phyloP scores from a whole-genome alignment of 176 grass and related monocot species.

The Pontederia crassipes region DNA sequence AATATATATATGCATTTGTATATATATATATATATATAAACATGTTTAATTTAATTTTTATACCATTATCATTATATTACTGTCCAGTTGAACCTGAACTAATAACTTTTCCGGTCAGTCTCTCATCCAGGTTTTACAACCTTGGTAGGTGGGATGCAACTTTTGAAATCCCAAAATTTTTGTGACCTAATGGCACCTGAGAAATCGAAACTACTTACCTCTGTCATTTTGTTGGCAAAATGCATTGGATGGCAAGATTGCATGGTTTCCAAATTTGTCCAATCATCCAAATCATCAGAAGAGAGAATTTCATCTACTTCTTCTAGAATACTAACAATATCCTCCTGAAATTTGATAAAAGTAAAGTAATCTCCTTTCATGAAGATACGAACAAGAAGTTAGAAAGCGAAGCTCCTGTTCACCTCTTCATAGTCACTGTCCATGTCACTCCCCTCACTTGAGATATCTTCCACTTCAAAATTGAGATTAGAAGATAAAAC shows the following conservation, averaged over 20 bases:
- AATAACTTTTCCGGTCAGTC: too few relatives aligned
- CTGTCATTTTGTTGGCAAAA: conserved; percentile 68
- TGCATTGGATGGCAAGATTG: conserved; percentile 63
- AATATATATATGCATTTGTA: too few relatives aligned
- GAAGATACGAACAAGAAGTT: not conserved
- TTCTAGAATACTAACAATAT: conserved; percentile 38
- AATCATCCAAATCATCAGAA: conserved; percentile 35
- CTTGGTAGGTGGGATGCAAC: too few relatives aligned
- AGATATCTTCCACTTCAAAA: conserved; percentile 37
- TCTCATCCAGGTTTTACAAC: too few relatives aligned
- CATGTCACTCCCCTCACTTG: conserved; percentile 40
- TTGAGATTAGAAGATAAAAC: conserved; percentile 21
- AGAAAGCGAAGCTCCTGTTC: not conserved
- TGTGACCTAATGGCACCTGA: not conserved
- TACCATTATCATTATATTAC: too few relatives aligned
- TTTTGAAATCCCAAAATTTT: not conserved
- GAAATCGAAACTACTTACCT: conserved; percentile 28
- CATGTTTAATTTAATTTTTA: too few relatives aligned
- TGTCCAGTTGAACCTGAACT: too few relatives aligned
- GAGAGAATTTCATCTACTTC: conserved; percentile 18
- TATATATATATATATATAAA: too few relatives aligned
- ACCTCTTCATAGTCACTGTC: conserved; percentile 56
- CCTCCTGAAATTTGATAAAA: conserved; percentile 37
- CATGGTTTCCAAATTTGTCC: conserved; percentile 82
- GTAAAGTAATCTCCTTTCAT: not conserved